Base-by-base conservation (phyloP, 345 rosid genomes). In the Atalantia buxifolia region DNA sequence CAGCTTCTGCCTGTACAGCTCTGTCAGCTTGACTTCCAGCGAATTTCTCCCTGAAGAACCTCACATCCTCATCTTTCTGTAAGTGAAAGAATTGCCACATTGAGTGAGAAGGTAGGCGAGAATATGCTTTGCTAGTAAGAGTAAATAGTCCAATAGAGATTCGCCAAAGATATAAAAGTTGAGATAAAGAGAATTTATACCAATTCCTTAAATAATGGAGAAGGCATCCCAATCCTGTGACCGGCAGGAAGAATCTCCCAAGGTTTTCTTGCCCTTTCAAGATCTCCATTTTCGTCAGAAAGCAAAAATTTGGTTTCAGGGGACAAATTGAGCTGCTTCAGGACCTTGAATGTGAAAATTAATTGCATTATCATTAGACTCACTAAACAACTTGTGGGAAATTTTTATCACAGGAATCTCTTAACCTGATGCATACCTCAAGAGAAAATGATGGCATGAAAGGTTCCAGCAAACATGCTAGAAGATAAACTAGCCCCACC, bases 391-490 rank as follows among this genome's bases (percentile, higher is more conserved):
- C 57, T 18, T 18, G 24, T 33, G 21, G 35, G 35, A 30, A 61
- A 4, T 63, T n/a, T 60, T 4, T 24, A 59, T 8, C 3, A 2
- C 28, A 16, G 27, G 62, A 22, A 16, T 59, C 62, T n/a, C 50
- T 59, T 2, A n/a, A 9, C 28, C 16, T 25, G 31, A 30, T 33
- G 55, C 67, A 74, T 85, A 95, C 99, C 98, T 93, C 93, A 25
- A 87, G 63, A 71, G 99, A 89, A 82, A 96, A 92, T 21, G 99
- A 92, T 28, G 99, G 99, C 87, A 96, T 92, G 81, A 91, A 96
- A 63, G 99, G 99, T 83, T 96, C 98, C 67, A 94, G 76, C 69
- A 96, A 80, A 73, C 91, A 88, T 31, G 98, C 98, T 24, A 94
- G 94, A 81, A 94, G 82, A 79, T 92, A 87, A 42, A 96, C 95